Evolutionary conservation across 2,329 filamentous ascomycete genomes (phyloP).

Genomic region (Grosmannia serpens): DNA sequence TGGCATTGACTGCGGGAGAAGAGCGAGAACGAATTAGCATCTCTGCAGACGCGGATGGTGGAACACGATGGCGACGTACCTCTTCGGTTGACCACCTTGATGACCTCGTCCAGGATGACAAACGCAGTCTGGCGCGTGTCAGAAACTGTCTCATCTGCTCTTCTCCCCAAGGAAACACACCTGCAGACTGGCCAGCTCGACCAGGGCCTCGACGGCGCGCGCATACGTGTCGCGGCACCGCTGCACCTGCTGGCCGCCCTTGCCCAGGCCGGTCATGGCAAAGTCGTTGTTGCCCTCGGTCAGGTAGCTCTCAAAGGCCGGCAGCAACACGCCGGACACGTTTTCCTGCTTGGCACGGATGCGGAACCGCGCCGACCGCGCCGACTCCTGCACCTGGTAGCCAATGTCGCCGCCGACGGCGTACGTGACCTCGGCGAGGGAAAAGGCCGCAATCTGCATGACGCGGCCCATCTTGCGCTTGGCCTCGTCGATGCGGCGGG

Average conservation of each 20-base stretch:
- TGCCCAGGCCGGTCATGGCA: slow-evolving; percentile 86
- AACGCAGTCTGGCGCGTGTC: slow-evolving; percentile 63
- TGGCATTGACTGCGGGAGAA: slow-evolving; percentile 64
- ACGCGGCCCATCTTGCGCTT: slow-evolving; percentile 99
- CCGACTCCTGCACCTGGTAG: slow-evolving; percentile 95
- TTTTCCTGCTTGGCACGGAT: slow-evolving; percentile 96
- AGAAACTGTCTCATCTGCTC: too few species aligned
- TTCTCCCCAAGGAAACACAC: slow-evolving; percentile 21
- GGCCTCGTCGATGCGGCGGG: slow-evolving; percentile 91
- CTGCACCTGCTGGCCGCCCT: slow-evolving; percentile 95
- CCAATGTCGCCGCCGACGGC: slow-evolving; percentile 91
- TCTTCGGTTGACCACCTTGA: slow-evolving; percentile 97
- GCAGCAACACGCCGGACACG: slow-evolving; percentile 90
- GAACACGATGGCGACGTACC: slow-evolving; percentile 35
- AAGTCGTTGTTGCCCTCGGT: slow-evolving; percentile 92
- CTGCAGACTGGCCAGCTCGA: slow-evolving; percentile 88
- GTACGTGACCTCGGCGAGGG: slow-evolving; percentile 92
- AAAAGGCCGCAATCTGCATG: slow-evolving; percentile 98
- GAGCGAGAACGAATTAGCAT: slow-evolving; percentile 18
- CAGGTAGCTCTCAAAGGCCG: slow-evolving; percentile 83
- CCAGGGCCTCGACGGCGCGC: slow-evolving; percentile 86
- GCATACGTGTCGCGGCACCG: slow-evolving; percentile 92
- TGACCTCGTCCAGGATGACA: slow-evolving; percentile 95
- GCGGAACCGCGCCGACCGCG: slow-evolving; percentile 83
- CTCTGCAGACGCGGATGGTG: too few species aligned